Conservation (phyloP, 2,329 filamentous ascomycete species). For the Sclerotinia borealis region DNA sequence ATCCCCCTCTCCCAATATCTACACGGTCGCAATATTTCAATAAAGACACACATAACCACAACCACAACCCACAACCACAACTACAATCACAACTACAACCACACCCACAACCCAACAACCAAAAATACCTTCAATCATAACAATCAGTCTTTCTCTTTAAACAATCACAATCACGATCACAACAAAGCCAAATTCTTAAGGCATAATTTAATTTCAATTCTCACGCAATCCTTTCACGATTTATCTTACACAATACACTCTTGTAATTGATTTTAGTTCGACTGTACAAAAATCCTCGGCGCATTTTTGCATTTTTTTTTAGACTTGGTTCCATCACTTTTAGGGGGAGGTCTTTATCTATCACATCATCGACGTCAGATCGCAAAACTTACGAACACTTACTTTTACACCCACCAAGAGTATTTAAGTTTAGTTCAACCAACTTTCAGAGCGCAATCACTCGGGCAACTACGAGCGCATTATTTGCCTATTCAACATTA, state of each 20-base stretch:
- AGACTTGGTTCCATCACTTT: not conserved
- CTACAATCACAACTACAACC: not conserved
- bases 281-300: slow-evolving; percentile 8
- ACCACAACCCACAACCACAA: not conserved
- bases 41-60: not conserved
- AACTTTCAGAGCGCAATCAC: not conserved
- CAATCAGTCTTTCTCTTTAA: not conserved
- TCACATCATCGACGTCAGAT: slow-evolving; percentile 6
- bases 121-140: not conserved
- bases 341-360: slow-evolving; percentile 7
- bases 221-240: not conserved
- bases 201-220: slow-evolving; percentile 1
- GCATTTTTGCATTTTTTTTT: not conserved
- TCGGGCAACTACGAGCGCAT: not conserved
- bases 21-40: slow-evolving; percentile 2
- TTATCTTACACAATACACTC: not conserved
- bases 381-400: slow-evolving; percentile 6
- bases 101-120: not conserved
- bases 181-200: not conserved
- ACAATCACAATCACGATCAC: no score
- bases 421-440: slow-evolving; percentile 5
- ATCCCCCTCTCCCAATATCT: not conserved
- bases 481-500: not conserved
- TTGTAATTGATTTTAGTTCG: slow-evolving; percentile 5
- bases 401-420: not conserved